Percentiles rank a stretch among this genome's conserved stretches.
These are phyloP conservation scores for Dillenia suffruticosa DNA, from an alignment of 164 flowering plant genomes.

Conservation along the genomic window DNA sequence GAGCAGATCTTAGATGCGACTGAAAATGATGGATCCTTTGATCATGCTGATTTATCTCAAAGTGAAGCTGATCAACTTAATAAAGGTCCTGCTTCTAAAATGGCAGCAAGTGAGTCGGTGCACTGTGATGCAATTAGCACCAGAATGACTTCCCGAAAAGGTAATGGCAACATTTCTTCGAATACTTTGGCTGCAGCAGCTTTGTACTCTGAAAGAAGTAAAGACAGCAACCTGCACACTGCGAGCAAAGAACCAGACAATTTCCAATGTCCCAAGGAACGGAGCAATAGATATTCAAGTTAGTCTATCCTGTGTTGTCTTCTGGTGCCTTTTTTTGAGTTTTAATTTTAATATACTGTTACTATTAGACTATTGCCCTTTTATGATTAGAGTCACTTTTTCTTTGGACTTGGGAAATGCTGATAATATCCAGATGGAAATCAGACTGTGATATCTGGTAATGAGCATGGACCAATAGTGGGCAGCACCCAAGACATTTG, in stretches of 20 bases:
- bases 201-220: slow-evolving; percentile 1
- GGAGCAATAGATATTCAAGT: slow-evolving; percentile 2
- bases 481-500: neutral
- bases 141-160: slow-evolving; percentile 3
- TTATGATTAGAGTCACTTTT: too few relatives aligned
- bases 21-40: slow-evolving; percentile 5
- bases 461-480: neutral
- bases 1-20: neutral
- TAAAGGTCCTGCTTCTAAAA: slow-evolving; percentile 3
- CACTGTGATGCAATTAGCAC: slow-evolving; percentile 6
- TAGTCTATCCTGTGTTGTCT: slow-evolving; percentile 5
- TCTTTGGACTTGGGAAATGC: too few relatives aligned
- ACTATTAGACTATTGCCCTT: too few relatives aligned
- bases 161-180: neutral
- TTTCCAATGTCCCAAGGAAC: neutral
- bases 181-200: neutral
- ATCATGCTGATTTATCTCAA: slow-evolving; percentile 4
- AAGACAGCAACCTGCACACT: neutral
- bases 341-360: too few relatives aligned
- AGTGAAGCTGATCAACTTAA: neutral
- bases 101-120: neutral
- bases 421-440: too few relatives aligned
- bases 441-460: neutral
- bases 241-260: neutral
- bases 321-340: neutral